phyloP scores from a whole-genome alignment of 2,329 filamentous ascomycete genomes.

The Orbilia blumenaviensis region DNA sequence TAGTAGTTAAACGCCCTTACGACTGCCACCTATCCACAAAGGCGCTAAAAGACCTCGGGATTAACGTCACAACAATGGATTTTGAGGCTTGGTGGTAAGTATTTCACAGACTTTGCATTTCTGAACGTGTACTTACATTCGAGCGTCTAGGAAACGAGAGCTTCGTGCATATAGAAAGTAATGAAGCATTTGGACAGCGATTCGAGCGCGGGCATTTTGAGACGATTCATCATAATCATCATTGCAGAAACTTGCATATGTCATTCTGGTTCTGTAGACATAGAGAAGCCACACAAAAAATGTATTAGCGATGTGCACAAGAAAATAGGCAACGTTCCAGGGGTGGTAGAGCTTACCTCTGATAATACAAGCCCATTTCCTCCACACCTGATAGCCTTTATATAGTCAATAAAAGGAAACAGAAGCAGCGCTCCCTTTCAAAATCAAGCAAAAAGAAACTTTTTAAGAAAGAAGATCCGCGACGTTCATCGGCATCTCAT shows the following conservation, averaged over 20 bases:
- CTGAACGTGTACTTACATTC: conserved; percentile 68
- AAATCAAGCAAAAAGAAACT: neutral
- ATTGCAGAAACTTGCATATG: conserved; percentile 36
- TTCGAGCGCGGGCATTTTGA: neutral
- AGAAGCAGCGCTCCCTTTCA: conserved; percentile 18
- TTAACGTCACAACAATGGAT: conserved; percentile 76
- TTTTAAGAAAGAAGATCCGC: conserved; percentile 63
- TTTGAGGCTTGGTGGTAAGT: conserved; percentile 84
- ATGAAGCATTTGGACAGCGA: neutral
- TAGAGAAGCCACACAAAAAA: conserved; percentile 1
- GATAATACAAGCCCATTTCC: conserved; percentile 56
- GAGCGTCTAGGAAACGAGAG: conserved; percentile 59
- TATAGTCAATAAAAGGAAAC: conserved; percentile 14
- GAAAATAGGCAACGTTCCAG: neutral
- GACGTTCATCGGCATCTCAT: conserved; percentile 99
- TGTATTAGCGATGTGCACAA: conserved; percentile 6
- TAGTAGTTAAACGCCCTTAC: conserved; percentile 77
- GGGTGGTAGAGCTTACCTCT: conserved; percentile 33
- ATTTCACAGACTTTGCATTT: conserved; percentile 60
- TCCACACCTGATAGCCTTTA: conserved; percentile 53
- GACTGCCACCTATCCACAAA: conserved; percentile 87
- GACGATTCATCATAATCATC: neutral
- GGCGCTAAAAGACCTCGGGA: conserved; percentile 75
- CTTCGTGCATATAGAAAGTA: conserved; percentile 51
- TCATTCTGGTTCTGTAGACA: conserved; percentile 52